A percentile compares a stretch with the other conserved stretches of the same genome.
These are phyloP conservation scores for Quercus gilva DNA, from an alignment of 306 rosid species.

Conservation along the genomic window DNA sequence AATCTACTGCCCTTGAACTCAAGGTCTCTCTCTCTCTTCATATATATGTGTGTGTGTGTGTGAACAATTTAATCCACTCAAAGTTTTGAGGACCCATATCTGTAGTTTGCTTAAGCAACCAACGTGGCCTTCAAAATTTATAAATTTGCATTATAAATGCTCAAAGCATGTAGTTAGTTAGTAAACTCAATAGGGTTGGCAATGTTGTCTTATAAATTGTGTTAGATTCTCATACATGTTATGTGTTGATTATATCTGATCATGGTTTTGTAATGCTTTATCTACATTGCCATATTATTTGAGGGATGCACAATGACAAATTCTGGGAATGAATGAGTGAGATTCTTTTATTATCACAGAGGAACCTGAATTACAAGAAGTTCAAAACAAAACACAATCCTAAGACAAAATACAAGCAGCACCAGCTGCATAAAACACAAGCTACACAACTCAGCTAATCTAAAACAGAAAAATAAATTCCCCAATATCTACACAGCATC, in stretches of 20 bases:
- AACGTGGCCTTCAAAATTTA: background rate
- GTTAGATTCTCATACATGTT: too few species aligned
- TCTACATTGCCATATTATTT: background rate
- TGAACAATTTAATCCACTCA: background rate
- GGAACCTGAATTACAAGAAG: too few species aligned
- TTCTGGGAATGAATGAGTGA: too few species aligned
- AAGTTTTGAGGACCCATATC: background rate
- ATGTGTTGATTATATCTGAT: background rate
- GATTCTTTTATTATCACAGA: too few species aligned
- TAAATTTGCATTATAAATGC: background rate
- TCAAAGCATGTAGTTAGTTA: too few species aligned
- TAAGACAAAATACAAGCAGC: too few species aligned
- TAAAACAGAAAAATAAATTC: too few species aligned
- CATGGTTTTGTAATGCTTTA: background rate
- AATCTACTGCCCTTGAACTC: conserved; percentile 67
- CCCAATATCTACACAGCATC: too few species aligned
- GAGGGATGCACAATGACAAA: background rate
- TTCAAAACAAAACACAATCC: too few species aligned
- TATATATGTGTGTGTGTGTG: background rate
- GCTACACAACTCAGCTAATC: too few species aligned
- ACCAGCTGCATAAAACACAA: too few species aligned
- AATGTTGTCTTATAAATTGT: background rate
- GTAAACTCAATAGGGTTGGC: background rate
- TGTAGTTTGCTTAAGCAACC: background rate
- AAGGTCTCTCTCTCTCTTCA: conserved; percentile 43